A percentile compares a stretch with the other conserved stretches of the same genome.
Evolutionary conservation across 2,329 filamentous ascomycete genomes (phyloP).

Genomic region (Epichloe glyceriae): DNA sequence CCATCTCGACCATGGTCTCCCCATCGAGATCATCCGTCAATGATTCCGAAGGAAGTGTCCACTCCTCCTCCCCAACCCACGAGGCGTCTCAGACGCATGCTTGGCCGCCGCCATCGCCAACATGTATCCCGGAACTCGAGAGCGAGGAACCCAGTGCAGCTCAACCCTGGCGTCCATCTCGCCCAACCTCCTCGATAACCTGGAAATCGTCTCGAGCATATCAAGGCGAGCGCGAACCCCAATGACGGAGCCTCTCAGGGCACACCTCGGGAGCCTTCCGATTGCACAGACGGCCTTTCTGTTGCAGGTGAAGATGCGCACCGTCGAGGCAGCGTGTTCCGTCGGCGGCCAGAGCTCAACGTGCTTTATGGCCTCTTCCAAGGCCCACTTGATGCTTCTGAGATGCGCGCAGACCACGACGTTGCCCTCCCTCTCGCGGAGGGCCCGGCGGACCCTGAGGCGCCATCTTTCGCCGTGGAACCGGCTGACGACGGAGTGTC

Average conservation of each 20-base stretch:
- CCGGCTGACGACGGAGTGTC: not conserved
- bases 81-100: not conserved
- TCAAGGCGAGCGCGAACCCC: not conserved
- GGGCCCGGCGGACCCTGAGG: not conserved
- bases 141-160: not conserved
- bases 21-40: not conserved
- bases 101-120: not conserved
- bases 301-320: not conserved
- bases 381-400: not conserved
- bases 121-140: not conserved
- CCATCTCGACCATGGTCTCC: not conserved
- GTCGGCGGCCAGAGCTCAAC: not conserved
- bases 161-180: not conserved
- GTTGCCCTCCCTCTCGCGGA: no score
- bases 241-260: not conserved
- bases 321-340: not conserved
- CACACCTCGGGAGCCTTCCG: not conserved
- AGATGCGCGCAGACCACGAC: not conserved
- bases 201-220: not conserved
- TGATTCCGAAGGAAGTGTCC: not conserved
- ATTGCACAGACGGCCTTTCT: not conserved
- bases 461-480: not conserved
- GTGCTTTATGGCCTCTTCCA: not conserved
- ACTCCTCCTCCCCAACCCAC: not conserved
- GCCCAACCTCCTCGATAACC: not conserved